Evolutionary conservation across 805 yeast species (phyloP), one percentile per base, ranked within the genome.

Genomic region (Candida morakotiae): DNA sequence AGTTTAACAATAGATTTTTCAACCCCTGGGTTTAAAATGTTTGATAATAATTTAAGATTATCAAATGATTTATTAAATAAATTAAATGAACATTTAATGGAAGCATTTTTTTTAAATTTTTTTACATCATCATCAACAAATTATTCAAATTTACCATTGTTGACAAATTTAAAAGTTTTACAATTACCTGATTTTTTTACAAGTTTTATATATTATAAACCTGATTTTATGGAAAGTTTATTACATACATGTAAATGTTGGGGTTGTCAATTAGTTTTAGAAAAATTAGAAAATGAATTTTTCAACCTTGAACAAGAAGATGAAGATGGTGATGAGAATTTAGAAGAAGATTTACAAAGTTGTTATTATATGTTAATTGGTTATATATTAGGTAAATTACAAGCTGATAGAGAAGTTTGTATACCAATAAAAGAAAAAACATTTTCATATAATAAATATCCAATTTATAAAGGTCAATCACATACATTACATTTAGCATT

Each of bases 11-110:
- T 62, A 24, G 66, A 61, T 41, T 56, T 61, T 38, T 53, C 62
- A 4, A 59, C 67, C 0, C 62, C 62, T 1, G 61, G 63, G 3
- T 60, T 58, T 43, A 63, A 63, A 40, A 63, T 60, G 64, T 61
- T 59, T 48, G 65, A 53, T 33, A 49, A 46, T 35, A 50, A 48
- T n/a, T 46, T 53, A 43, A 57, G 56, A 9, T 50, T 61, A 56
- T 47, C 64, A 13, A 54, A 58, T 24, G 15, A 25, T 15, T 41
- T 54, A n/a, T 47, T 62, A 36, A 61, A 62, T 42, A 49, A 58
- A 39, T 41, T 61, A 32, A 61, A 61, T 44, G 60, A 60, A 37
- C 44, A 59, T 30, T 43, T 62, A 9, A 60, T 63, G 53, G 65
- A 60, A 37, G 60, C 64, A n/a, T 62, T 63, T 27, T 60, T 63